Base-by-base conservation (phyloP, 768 basidiomycete genomes). In the Candolleomyces efflorescens region DNA sequence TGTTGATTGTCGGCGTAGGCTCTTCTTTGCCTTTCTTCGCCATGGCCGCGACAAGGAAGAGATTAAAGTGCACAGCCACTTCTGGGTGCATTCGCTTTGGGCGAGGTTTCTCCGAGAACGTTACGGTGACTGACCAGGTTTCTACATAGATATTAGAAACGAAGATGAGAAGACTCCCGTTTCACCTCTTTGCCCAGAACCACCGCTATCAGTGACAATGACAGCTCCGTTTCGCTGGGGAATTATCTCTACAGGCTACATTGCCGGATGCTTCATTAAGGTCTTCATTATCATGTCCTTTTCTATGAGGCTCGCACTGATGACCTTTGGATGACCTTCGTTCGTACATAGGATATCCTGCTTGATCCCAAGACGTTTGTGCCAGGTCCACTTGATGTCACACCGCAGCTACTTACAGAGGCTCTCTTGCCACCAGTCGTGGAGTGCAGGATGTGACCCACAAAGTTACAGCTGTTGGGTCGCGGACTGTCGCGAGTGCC, bases 201-300 rank as follows among this genome's bases (percentile, higher is more conserved):
- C 48, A 55, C 51, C 18, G 46, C 48, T 6, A 18, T 44, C 26
- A 55, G 3, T 37, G 43, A 53, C 52, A n/a, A 24, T 15, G 49
- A n/a, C 32, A 26, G 27, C 27, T 17, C 74, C 73, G 17, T 69
- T 92, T 54, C 83, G 83, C 55, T 94, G 92, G 93, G 92, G 93
- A 17, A 90, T 94, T 62, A 87, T 96, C 60, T 90, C 91, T 12
- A 92, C 92, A 1, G 91, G 90, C 27, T 66, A 68, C 18, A 94
- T 94, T 58, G 84, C 91, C 9, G 74, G 74, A 27, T 69, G 68
- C 11, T 94, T 94, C 67, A 80, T 84, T 11, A 83, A 82, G 76
- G 91, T 89, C 58, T 57, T 46, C 10, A 2, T 5, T 3, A 3
- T 53, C 6, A 27, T 20, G 23, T 24, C 24, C 6, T 32, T 26